These are phyloP conservation scores for Aspergillus novofumigatus DNA, from an alignment of 2,329 filamentous ascomycete species.

Conservation along the genomic window DNA sequence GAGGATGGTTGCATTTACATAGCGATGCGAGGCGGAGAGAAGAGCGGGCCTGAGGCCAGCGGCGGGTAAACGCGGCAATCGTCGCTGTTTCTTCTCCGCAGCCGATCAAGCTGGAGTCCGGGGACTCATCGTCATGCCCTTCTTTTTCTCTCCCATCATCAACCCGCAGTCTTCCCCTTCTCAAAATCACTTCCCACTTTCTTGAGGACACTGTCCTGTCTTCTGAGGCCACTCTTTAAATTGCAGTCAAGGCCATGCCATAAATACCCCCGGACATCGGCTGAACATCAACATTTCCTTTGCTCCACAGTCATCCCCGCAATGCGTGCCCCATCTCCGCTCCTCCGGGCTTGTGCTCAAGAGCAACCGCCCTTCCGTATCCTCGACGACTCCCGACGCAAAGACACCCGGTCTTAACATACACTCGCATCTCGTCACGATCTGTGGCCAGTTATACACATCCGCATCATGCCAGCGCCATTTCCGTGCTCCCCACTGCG, in stretches of 20 bases:
- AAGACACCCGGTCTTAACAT: slow-evolving; percentile 4
- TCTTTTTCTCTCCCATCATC: slow-evolving; percentile 11
- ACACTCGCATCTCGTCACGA: slow-evolving; percentile 22
- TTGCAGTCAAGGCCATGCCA: slow-evolving; percentile 3
- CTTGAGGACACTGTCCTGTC: slow-evolving; percentile 9
- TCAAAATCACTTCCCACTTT: background rate
- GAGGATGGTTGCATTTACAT: slow-evolving; percentile 1
- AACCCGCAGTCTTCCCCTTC: background rate
- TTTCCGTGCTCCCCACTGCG: slow-evolving; percentile 71
- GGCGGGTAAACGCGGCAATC: slow-evolving; percentile 46
- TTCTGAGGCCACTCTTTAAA: slow-evolving; percentile 11
- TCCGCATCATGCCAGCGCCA: slow-evolving; percentile 73
- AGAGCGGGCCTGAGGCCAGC: slow-evolving; percentile 13
- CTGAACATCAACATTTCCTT: slow-evolving; percentile 3
- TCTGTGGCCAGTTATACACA: slow-evolving; percentile 72
- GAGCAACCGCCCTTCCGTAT: slow-evolving; percentile 17
- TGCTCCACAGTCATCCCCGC: slow-evolving; percentile 21
- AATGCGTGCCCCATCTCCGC: slow-evolving; percentile 37
- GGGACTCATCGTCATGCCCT: slow-evolving; percentile 11
- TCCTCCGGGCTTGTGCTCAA: slow-evolving; percentile 35
- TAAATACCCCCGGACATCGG: background rate
- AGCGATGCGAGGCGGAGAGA: slow-evolving; percentile 1
- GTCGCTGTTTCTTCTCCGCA: slow-evolving; percentile 34
- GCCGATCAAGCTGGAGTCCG: slow-evolving; percentile 2
- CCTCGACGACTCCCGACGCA: slow-evolving; percentile 19